Evolutionary conservation across 495 filamentous ascomycete genomes (phyloP).

Genomic region (Annulohypoxylon maeteangense): DNA sequence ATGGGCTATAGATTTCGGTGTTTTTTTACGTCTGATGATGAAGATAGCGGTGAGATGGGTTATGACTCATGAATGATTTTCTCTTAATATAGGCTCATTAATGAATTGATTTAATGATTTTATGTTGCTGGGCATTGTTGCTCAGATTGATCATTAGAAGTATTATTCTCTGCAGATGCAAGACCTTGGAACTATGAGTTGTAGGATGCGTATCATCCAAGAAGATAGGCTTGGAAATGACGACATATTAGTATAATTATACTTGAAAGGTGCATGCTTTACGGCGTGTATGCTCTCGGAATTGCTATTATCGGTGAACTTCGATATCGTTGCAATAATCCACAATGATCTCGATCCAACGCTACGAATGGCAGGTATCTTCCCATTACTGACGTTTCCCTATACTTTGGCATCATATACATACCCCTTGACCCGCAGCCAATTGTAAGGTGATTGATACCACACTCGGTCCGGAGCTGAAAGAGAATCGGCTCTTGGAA

Average conservation of each 20-base stretch:
- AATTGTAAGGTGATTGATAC: background rate
- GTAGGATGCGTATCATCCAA: too few relatives aligned
- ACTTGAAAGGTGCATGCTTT: too few relatives aligned
- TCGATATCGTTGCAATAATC: background rate
- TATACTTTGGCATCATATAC: background rate
- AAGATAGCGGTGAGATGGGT: background rate
- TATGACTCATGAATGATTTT: constrained; percentile 5
- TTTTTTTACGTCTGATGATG: background rate
- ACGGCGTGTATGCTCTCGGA: too few relatives aligned
- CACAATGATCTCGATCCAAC: background rate
- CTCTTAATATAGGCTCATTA: background rate
- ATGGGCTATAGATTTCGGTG: background rate
- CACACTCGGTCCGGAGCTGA: background rate
- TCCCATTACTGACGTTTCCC: background rate
- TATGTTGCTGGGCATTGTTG: background rate
- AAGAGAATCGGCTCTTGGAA: background rate
- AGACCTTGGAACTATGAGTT: too few relatives aligned
- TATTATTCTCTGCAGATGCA: too few relatives aligned
- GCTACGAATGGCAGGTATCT: background rate
- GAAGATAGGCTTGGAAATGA: too few relatives aligned
- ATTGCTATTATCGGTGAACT: background rate
- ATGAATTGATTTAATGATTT: background rate
- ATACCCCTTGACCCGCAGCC: background rate
- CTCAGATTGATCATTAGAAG: too few relatives aligned
- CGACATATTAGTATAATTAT: too few relatives aligned